Evolutionary conservation across 331 rosid species (phyloP).

Genomic region (Stylosanthes scabra): DNA sequence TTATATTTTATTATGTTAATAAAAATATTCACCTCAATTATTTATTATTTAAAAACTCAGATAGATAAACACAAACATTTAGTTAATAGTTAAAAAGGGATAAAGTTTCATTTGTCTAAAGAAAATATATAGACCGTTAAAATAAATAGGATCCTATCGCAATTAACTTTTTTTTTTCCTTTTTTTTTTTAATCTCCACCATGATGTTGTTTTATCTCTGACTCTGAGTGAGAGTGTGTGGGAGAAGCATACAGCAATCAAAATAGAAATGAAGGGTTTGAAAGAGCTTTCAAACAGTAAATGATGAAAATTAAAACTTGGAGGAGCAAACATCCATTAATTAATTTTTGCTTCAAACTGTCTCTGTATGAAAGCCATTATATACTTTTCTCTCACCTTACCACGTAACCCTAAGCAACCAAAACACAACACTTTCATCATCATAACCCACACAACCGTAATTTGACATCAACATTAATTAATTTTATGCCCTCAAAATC

Average conservation of each 20-base stretch:
- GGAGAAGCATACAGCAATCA: slow-evolving; percentile 38
- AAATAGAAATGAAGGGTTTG: slow-evolving; percentile 46
- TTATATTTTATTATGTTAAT: too few species aligned
- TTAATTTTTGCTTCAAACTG: slow-evolving; percentile 42
- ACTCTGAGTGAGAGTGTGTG: slow-evolving; percentile 27
- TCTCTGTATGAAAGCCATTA: slow-evolving; percentile 75
- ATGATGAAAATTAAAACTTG: slow-evolving; percentile 45
- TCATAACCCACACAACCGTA: slow-evolving; percentile 52
- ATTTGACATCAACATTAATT: slow-evolving; percentile 43
- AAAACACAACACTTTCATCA: slow-evolving; percentile 36
- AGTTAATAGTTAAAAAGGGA: too few species aligned
- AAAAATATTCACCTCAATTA: too few species aligned
- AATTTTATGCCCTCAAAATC: slow-evolving; percentile 20
- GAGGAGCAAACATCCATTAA: slow-evolving; percentile 49
- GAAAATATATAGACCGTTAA: slow-evolving; percentile 60
- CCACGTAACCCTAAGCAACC: slow-evolving; percentile 76
- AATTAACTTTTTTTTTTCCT: too few species aligned
- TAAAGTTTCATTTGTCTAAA: slow-evolving; percentile 9
- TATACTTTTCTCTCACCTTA: slow-evolving; percentile 62
- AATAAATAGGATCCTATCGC: slow-evolving; percentile 11
- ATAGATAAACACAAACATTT: too few species aligned
- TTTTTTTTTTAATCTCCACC: background rate
- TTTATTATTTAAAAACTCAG: too few species aligned
- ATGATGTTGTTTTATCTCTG: background rate
- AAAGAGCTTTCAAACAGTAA: slow-evolving; percentile 64